These are phyloP conservation scores for Anastatica hierochuntica DNA, from an alignment of 345 rosid genomes.

Conservation along the genomic window DNA sequence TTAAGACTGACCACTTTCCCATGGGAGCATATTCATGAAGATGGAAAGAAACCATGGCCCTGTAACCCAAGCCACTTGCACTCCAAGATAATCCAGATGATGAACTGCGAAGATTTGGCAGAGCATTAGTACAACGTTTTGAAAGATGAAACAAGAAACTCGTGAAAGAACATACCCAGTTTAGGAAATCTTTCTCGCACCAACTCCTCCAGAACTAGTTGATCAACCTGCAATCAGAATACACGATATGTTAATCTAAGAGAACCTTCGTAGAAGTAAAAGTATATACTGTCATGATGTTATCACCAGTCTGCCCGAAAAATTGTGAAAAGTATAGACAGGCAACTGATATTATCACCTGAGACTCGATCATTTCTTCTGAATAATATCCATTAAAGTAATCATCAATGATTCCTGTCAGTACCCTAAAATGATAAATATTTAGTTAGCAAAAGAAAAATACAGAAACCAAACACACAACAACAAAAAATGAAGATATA, in stretches of 20 bases:
- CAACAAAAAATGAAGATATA: too few species aligned
- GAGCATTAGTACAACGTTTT: constrained; percentile 9
- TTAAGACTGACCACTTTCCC: constrained; percentile 99
- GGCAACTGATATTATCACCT: constrained; percentile 44
- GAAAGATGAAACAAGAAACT: neutral
- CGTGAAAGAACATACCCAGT: constrained; percentile 53
- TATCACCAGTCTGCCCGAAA: constrained; percentile 7
- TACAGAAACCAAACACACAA: too few species aligned
- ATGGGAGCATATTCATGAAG: constrained; percentile 99
- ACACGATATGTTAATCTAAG: constrained; percentile 16
- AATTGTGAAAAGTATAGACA: neutral
- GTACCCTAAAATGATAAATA: constrained; percentile 45
- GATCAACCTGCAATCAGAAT: constrained; percentile 67
- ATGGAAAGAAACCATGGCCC: constrained; percentile 99
- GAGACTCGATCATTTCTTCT: constrained; percentile 97
- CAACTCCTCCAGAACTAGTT: constrained; percentile 91
- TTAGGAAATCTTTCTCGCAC: constrained; percentile 96
- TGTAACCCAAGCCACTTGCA: constrained; percentile 97
- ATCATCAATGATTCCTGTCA: constrained; percentile 87
- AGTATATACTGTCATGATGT: constrained; percentile 11
- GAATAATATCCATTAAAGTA: constrained; percentile 96
- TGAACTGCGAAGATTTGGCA: constrained; percentile 40
- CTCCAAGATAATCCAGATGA: constrained; percentile 99
- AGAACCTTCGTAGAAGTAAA: neutral
- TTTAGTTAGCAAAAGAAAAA: neutral